These are phyloP conservation scores for Aspergillus latus DNA, from an alignment of 2,329 filamentous ascomycete species.

Conservation along the genomic window DNA sequence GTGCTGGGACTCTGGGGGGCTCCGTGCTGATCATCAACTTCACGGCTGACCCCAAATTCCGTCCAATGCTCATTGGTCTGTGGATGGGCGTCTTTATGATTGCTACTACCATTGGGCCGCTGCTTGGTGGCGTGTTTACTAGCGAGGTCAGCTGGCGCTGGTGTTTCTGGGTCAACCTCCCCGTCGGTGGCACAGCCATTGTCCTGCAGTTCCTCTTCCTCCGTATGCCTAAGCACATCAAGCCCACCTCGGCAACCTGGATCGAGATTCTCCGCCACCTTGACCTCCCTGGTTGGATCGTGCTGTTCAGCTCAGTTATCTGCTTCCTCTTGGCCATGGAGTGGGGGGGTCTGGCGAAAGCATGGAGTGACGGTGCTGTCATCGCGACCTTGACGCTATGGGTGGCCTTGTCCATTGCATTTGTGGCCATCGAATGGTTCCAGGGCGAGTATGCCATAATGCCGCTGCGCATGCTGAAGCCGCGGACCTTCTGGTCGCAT, in stretches of 20 bases:
- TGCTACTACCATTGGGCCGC: neutral
- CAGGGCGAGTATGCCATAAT: neutral
- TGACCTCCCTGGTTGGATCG: neutral
- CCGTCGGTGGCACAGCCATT: neutral
- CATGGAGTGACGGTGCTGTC: neutral
- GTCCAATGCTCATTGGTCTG: neutral
- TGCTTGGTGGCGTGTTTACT: constrained; percentile 21
- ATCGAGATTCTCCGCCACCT: neutral
- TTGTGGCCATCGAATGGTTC: neutral
- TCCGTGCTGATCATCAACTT: neutral
- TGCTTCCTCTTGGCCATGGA: neutral
- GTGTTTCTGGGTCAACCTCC: constrained; percentile 12
- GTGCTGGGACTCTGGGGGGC: neutral
- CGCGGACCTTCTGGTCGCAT: neutral
- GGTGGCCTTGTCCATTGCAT: neutral
- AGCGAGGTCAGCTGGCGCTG: constrained; percentile 32
- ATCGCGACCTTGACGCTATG: neutral
- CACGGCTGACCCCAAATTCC: neutral
- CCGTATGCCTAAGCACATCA: neutral
- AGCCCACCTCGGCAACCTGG: neutral
- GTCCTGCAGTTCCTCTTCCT: neutral
- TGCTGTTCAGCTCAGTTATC: neutral
- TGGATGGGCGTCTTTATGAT: neutral
- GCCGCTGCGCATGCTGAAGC: neutral
- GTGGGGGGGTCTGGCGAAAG: neutral